These are phyloP conservation scores for Teratosphaeriaceae sp. DNA, from an alignment of 2,329 filamentous ascomycete genomes.

Conservation along the genomic window DNA sequence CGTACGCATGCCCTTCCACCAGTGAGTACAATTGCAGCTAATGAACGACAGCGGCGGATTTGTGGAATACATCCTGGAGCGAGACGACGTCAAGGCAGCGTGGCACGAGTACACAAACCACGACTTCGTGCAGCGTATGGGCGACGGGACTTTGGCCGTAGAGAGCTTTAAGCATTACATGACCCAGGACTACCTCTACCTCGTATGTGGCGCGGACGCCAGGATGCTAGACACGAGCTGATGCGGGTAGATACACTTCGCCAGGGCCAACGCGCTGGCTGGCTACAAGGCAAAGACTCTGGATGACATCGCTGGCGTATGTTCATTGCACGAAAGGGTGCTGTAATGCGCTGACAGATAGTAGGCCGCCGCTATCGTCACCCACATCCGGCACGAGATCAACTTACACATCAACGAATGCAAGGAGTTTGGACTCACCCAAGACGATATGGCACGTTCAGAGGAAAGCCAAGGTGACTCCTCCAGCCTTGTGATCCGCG, in stretches of 20 bases:
- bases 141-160: constrained; percentile 64
- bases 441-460: constrained; percentile 62
- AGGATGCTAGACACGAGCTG: too few relatives aligned
- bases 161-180: constrained; percentile 83
- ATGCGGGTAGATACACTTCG: constrained; percentile 65
- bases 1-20: constrained; percentile 37
- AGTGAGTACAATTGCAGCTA: too few relatives aligned
- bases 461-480: constrained; percentile 67
- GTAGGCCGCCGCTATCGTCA: constrained; percentile 62
- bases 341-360: constrained; percentile 11
- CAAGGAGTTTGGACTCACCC: constrained; percentile 67
- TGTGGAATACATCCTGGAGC: constrained; percentile 71
- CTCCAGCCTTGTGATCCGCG: too few relatives aligned
- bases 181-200: constrained; percentile 85
- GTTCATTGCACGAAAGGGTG: too few relatives aligned
- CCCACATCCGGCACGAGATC: constrained; percentile 74
- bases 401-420: constrained; percentile 78
- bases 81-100: constrained; percentile 62
- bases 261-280: constrained; percentile 75
- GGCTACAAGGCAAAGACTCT: constrained; percentile 77
- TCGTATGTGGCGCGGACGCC: too few relatives aligned
- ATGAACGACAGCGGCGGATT: constrained; percentile 54
- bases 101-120: constrained; percentile 78
- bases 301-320: constrained; percentile 63
- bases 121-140: constrained; percentile 71